These are phyloP conservation scores for Hyaloscypha variabilis DNA, from an alignment of 495 filamentous ascomycete genomes.

Conservation along the genomic window DNA sequence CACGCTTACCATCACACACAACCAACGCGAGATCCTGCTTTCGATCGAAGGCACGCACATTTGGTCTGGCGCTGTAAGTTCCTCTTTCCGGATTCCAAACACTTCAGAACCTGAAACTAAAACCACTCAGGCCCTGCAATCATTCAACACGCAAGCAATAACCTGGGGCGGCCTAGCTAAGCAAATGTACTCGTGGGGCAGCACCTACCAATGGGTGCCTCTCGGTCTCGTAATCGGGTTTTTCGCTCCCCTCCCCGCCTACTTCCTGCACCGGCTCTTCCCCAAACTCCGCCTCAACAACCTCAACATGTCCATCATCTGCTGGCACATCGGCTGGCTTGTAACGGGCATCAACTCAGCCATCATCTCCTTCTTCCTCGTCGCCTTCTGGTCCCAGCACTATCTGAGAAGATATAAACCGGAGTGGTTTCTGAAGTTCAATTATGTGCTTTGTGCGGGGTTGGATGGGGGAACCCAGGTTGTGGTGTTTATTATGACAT, in stretches of 20 bases:
- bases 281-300: neutral
- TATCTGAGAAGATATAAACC: constrained; percentile 43
- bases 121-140: constrained; percentile 40
- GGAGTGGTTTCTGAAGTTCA: constrained; percentile 46
- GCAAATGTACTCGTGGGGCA: constrained; percentile 41
- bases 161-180: constrained; percentile 45
- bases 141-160: constrained; percentile 40
- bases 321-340: constrained; percentile 36
- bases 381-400: constrained; percentile 42
- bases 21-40: constrained; percentile 39
- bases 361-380: constrained; percentile 37
- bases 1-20: constrained; percentile 43
- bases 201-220: constrained; percentile 38
- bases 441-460: constrained; percentile 45
- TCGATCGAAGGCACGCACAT: constrained; percentile 42
- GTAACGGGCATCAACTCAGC: constrained; percentile 40
- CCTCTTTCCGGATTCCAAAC: neutral
- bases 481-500: constrained; percentile 48
- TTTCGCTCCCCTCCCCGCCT: constrained; percentile 37
- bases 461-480: constrained; percentile 46
- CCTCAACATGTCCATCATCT: constrained; percentile 6
- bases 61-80: constrained; percentile 42
- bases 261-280: constrained; percentile 25
- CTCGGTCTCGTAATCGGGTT: constrained; percentile 38
- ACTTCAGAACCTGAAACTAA: neutral